Conservation (phyloP, 495 filamentous ascomycete genomes). For the Talaromyces wortmannii region DNA sequence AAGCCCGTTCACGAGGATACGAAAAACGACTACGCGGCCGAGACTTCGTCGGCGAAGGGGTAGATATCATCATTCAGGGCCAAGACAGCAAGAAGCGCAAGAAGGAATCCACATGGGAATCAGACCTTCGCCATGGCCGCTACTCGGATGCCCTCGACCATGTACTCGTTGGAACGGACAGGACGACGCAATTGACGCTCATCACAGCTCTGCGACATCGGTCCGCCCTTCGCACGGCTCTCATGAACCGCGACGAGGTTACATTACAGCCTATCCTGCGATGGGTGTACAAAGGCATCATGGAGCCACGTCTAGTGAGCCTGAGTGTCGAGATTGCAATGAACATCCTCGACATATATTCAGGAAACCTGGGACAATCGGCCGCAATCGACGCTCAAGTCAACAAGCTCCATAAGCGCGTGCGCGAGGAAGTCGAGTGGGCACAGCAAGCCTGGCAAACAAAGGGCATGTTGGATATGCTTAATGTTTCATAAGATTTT, state of each 20-base stretch:
- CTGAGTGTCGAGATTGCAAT: slow-evolving; percentile 74
- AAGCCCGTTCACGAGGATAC: slow-evolving; percentile 60
- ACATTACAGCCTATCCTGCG: slow-evolving; percentile 73
- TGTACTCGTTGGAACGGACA: slow-evolving; percentile 53
- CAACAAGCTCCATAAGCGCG: slow-evolving; percentile 54
- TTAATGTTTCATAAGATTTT: slow-evolving; percentile 34
- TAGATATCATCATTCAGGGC: slow-evolving; percentile 81
- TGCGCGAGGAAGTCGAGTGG: slow-evolving; percentile 71
- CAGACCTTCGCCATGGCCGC: slow-evolving; percentile 66
- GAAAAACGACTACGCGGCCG: slow-evolving; percentile 66
- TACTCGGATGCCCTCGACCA: slow-evolving; percentile 74
- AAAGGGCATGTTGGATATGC: slow-evolving; percentile 77
- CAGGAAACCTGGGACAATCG: slow-evolving; percentile 68
- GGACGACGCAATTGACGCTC: slow-evolving; percentile 62
- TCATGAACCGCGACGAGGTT: slow-evolving; percentile 76
- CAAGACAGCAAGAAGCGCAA: slow-evolving; percentile 50
- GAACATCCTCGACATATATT: slow-evolving; percentile 80
- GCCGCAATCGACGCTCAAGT: slow-evolving; percentile 63
- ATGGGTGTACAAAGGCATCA: slow-evolving; percentile 75
- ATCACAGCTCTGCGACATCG: slow-evolving; percentile 81
- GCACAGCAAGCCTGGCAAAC: slow-evolving; percentile 72
- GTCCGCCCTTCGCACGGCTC: slow-evolving; percentile 73
- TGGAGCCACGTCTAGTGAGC: slow-evolving; percentile 68
- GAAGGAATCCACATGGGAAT: slow-evolving; percentile 71
- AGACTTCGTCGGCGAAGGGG: slow-evolving; percentile 78